These are phyloP conservation scores for Schrenkiella parvula DNA, from an alignment of 345 rosid species.

Conservation along the genomic window DNA sequence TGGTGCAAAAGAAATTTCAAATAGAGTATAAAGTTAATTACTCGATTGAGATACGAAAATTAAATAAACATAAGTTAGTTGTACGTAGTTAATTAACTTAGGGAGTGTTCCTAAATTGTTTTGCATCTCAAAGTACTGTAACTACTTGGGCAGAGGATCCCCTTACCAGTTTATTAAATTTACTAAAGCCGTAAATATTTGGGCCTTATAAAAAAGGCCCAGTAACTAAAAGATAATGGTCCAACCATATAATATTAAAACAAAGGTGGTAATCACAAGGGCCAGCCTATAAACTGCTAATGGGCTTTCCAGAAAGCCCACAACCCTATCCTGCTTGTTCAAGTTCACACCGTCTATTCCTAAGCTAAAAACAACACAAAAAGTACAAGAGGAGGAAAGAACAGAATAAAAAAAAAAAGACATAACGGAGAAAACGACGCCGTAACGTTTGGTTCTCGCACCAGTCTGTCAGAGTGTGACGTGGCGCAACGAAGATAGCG, in stretches of 20 bases:
- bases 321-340: neutral
- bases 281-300: neutral
- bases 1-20: neutral
- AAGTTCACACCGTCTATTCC: neutral
- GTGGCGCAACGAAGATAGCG: slow-evolving; percentile 30
- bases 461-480: slow-evolving; percentile 22
- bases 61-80: neutral
- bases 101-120: neutral
- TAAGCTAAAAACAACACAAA: neutral
- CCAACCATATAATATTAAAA: too few species aligned
- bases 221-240: too few species aligned
- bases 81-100: neutral
- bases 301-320: neutral
- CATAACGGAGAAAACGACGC: slow-evolving; percentile 20
- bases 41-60: neutral
- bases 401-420: neutral
- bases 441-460: slow-evolving; percentile 11
- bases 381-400: neutral
- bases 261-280: neutral
- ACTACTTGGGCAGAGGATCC: neutral
- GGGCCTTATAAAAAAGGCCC: neutral
- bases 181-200: neutral
- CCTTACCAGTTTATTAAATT: neutral
- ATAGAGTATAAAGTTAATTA: neutral
- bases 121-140: neutral